These are phyloP conservation scores for Apiospora phragmitis DNA, from an alignment of 2,329 filamentous ascomycete species.

Conservation along the genomic window DNA sequence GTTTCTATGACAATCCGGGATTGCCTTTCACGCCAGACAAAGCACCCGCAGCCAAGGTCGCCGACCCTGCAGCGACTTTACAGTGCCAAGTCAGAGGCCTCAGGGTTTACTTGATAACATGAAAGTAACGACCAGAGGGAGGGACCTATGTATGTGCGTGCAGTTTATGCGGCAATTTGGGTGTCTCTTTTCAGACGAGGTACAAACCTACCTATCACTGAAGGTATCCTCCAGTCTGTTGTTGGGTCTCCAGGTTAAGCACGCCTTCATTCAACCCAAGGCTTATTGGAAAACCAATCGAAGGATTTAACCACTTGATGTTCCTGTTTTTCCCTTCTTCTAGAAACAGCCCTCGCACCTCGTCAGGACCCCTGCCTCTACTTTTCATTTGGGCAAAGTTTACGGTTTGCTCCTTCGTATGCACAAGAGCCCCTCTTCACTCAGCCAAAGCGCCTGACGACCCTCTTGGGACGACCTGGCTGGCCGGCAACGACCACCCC, in stretches of 20 bases:
- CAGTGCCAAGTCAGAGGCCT: background rate
- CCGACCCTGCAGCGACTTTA: background rate
- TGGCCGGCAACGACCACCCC: background rate
- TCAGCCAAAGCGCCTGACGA: slow-evolving; percentile 2
- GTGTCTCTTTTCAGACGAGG: background rate
- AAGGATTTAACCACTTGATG: background rate
- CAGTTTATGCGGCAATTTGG: background rate
- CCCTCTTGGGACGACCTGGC: background rate
- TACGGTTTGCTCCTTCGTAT: background rate
- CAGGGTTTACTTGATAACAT: no score
- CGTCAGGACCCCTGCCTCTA: background rate
- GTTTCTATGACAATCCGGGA: background rate
- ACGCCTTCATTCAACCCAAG: background rate
- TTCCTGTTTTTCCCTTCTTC: background rate
- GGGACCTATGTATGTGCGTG: background rate
- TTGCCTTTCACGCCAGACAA: slow-evolving; percentile 4
- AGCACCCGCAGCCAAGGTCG: background rate
- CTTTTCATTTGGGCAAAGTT: background rate
- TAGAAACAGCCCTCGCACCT: background rate
- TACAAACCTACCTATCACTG: background rate
- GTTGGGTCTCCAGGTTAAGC: background rate
- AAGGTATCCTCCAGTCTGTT: background rate
- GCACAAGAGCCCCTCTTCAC: slow-evolving; percentile 1
- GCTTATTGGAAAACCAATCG: background rate
- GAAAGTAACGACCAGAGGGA: no score